These are phyloP conservation scores for Pseudozyma flocculosa DNA, from an alignment of 1,284 basidiomycete species.

Conservation along the genomic window DNA sequence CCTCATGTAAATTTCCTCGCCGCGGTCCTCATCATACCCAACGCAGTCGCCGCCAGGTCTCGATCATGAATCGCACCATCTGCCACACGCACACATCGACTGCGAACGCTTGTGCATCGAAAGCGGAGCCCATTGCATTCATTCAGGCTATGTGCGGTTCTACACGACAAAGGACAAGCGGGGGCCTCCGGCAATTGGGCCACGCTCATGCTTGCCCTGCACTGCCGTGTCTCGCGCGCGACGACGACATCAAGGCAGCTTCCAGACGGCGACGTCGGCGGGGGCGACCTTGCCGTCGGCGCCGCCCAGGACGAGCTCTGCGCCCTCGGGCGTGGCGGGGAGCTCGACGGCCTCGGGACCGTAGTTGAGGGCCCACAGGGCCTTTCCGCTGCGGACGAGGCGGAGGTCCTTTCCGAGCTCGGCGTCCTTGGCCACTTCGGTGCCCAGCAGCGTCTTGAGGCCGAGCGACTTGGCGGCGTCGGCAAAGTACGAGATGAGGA, in stretches of 20 bases:
- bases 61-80: too few relatives aligned
- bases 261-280: slow-evolving; percentile 25
- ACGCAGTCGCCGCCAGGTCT: too few relatives aligned
- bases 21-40: too few relatives aligned
- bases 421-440: slow-evolving; percentile 4
- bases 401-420: slow-evolving; percentile 31
- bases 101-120: too few relatives aligned
- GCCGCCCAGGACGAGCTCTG: slow-evolving; percentile 18
- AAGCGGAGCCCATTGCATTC: too few relatives aligned
- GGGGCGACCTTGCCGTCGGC: slow-evolving; percentile 16
- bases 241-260: not conserved
- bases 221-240: too few relatives aligned
- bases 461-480: slow-evolving; percentile 12
- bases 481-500: slow-evolving; percentile 27
- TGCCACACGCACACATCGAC: too few relatives aligned
- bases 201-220: too few relatives aligned
- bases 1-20: too few relatives aligned
- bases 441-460: slow-evolving; percentile 23
- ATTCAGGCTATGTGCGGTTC: too few relatives aligned
- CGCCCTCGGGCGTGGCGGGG: slow-evolving; percentile 16
- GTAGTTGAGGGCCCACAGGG: slow-evolving; percentile 41
- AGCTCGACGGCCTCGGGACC: slow-evolving; percentile 22
- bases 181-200: too few relatives aligned
- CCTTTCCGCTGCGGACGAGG: slow-evolving; percentile 27
- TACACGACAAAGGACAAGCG: too few relatives aligned